phyloP scores from a whole-genome alignment of 1,139 yeast species.

The Saccharomyces pastorianus region DNA sequence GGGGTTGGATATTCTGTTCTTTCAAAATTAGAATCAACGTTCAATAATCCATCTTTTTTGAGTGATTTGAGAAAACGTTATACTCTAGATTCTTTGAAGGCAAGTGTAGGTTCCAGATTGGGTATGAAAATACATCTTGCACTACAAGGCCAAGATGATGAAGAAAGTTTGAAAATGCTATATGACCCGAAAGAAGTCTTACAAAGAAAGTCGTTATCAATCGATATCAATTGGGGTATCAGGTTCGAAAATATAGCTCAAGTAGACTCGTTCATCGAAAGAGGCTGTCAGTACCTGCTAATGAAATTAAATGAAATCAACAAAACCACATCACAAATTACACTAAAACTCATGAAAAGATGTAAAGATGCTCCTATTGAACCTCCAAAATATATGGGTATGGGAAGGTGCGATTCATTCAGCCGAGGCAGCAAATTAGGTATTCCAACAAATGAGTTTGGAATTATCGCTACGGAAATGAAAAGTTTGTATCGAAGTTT shows the following conservation, averaged over 20 bases:
- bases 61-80: conserved; percentile 4
- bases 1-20: conserved; percentile 67
- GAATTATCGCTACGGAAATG: conserved; percentile 53
- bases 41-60: conserved; percentile 2
- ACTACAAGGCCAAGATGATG: conserved; percentile 54
- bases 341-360: conserved; percentile 58
- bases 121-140: conserved; percentile 46
- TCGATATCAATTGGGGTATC: conserved; percentile 89
- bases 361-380: conserved; percentile 59
- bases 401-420: conserved; percentile 66
- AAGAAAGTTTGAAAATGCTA: conserved; percentile 29
- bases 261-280: conserved; percentile 53
- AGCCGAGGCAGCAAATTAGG: conserved; percentile 59
- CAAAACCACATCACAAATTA: conserved; percentile 48
- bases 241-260: conserved; percentile 56
- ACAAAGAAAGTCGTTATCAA: conserved; percentile 69
- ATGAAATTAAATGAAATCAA: conserved; percentile 43
- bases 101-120: conserved; percentile 56
- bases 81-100: conserved; percentile 31
- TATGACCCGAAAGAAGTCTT: conserved; percentile 37
- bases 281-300: conserved; percentile 53
- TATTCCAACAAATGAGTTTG: conserved; percentile 53
- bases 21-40: conserved; percentile 33
- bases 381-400: conserved; percentile 75
- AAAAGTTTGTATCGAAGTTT: conserved; percentile 49